Conservation (phyloP, 257 asterid species). For the Sherardia arvensis region DNA sequence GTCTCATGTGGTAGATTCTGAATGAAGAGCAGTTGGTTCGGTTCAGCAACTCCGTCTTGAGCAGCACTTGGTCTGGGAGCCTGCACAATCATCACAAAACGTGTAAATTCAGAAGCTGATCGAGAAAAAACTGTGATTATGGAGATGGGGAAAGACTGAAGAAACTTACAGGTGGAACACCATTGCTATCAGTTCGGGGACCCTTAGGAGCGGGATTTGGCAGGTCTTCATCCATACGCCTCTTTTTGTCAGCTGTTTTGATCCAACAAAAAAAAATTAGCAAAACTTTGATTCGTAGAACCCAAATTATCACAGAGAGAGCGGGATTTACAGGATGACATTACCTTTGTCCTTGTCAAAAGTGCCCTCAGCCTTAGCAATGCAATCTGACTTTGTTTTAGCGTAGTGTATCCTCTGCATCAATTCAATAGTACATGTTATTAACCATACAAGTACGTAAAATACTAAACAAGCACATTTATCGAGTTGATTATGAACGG, state of each 20-base stretch:
- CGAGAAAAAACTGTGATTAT: background rate
- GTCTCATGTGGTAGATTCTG: slow-evolving; percentile 89
- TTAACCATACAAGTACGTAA: background rate
- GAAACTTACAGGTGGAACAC: slow-evolving; percentile 72
- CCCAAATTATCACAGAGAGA: background rate
- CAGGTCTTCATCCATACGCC: slow-evolving; percentile 51
- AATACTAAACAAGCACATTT: background rate
- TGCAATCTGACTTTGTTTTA: slow-evolving; percentile 77
- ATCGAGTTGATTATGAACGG: background rate
- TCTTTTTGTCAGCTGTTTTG: slow-evolving; percentile 67
- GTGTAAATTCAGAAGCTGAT: background rate
- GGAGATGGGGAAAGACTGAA: background rate
- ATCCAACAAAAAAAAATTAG: background rate
- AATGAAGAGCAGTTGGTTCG: slow-evolving; percentile 79
- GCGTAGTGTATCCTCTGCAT: slow-evolving; percentile 95
- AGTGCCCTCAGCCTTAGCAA: slow-evolving; percentile 97
- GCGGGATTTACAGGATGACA: slow-evolving; percentile 9
- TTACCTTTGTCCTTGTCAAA: slow-evolving; percentile 97
- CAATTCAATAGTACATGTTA: background rate
- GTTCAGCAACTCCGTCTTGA: slow-evolving; percentile 64
- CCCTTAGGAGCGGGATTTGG: slow-evolving; percentile 58
- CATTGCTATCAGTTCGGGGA: slow-evolving; percentile 62
- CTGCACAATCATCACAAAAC: slow-evolving; percentile 29
- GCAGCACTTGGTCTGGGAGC: slow-evolving; percentile 39
- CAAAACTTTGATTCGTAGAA: background rate